These are phyloP conservation scores for Tillandsia leiboldiana DNA, from an alignment of 176 grass and related monocot species.

Conservation along the genomic window DNA sequence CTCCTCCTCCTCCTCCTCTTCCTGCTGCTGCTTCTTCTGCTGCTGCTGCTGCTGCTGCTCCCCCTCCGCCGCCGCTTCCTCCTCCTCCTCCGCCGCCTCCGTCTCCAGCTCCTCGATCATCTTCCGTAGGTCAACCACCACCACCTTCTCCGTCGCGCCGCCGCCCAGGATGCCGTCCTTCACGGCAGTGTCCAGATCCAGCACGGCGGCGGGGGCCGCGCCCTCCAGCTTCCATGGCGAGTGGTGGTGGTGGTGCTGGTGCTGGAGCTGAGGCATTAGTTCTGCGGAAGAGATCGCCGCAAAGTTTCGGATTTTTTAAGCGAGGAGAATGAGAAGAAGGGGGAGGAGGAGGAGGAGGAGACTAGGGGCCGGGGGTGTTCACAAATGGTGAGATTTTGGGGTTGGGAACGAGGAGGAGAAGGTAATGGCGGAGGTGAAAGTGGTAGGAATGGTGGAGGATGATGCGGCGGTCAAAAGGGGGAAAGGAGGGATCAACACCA, in stretches of 20 bases:
- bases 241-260: background rate
- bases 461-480: slow-evolving; percentile 16
- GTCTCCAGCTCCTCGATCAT: slow-evolving; percentile 95
- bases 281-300: background rate
- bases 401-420: background rate
- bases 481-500: slow-evolving; percentile 10
- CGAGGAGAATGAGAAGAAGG: slow-evolving; percentile 10
- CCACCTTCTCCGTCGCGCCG: slow-evolving; percentile 34
- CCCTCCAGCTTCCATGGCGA: slow-evolving; percentile 40
- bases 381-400: background rate
- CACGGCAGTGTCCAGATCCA: slow-evolving; percentile 92
- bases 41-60: background rate
- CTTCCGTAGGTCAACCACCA: slow-evolving; percentile 48
- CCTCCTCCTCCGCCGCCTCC: slow-evolving; percentile 9
- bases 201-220: slow-evolving; percentile 53
- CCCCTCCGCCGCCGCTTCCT: slow-evolving; percentile 32
- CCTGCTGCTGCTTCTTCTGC: background rate
- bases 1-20: slow-evolving; percentile 5
- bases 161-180: slow-evolving; percentile 84
- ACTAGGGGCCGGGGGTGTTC: slow-evolving; percentile 2
- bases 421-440: background rate
- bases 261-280: slow-evolving; percentile 82
- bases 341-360: slow-evolving; percentile 26
- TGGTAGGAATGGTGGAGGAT: slow-evolving; percentile 1
- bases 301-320: slow-evolving; percentile 6